phyloP scores from a whole-genome alignment of 495 filamentous ascomycete species.

The Hypoxylon trugodes region DNA sequence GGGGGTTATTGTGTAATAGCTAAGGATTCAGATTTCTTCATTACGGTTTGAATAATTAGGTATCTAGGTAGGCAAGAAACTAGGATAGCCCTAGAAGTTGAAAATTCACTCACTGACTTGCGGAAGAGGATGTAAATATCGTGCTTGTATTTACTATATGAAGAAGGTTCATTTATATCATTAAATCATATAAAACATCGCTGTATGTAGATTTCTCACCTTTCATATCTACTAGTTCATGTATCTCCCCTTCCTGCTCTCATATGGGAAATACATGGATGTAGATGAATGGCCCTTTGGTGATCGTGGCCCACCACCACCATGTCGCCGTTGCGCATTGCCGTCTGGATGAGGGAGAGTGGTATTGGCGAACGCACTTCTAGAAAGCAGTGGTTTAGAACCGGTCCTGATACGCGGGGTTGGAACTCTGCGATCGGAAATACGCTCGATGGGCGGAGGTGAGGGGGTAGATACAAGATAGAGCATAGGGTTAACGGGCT shows the following conservation, averaged over 20 bases:
- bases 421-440: no score
- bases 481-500: no score
- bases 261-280: conserved; percentile 37
- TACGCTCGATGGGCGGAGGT: conserved; percentile 1
- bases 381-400: conserved; percentile 39
- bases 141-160: no score
- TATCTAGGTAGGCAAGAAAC: no score
- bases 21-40: no score
- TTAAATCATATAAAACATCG: background rate
- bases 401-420: conserved; percentile 37
- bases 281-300: conserved; percentile 9
- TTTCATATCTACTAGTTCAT: background rate
- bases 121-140: no score
- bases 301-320: background rate
- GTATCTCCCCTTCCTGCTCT: background rate
- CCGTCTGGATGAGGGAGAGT: conserved; percentile 2
- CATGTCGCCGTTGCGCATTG: background rate
- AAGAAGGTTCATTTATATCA: no score
- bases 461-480: no score
- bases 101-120: no score
- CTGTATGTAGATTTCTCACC: background rate
- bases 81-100: no score
- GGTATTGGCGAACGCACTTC: conserved; percentile 29
- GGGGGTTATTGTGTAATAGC: no score
- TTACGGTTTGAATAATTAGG: no score